phyloP scores from a whole-genome alignment of 805 yeast species.

The Sugiyamaella marilandica region DNA sequence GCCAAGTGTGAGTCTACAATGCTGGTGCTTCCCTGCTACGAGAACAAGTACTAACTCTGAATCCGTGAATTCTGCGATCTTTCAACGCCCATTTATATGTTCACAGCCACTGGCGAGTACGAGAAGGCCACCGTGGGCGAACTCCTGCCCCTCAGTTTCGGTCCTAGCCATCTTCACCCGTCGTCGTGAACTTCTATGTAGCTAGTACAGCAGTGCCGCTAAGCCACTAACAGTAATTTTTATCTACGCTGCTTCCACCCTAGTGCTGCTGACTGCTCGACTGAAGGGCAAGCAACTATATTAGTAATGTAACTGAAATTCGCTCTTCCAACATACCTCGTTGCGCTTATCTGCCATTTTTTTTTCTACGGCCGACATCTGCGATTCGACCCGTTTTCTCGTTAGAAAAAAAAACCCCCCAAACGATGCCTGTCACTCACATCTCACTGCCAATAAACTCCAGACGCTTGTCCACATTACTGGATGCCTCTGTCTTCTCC shows the following conservation, averaged over 20 bases:
- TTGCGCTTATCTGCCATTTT: constrained; percentile 57
- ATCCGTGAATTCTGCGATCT: constrained; percentile 68
- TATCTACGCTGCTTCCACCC: too few species aligned
- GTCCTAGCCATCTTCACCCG: constrained; percentile 58
- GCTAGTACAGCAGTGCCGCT: background rate
- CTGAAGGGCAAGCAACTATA: background rate
- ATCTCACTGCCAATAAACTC: constrained; percentile 84
- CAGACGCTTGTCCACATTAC: constrained; percentile 81
- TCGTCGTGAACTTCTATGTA: background rate
- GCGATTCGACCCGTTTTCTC: constrained; percentile 61
- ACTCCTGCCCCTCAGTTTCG: constrained; percentile 78
- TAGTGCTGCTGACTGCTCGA: background rate
- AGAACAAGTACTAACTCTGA: constrained; percentile 10
- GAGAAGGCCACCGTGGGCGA: constrained; percentile 50
- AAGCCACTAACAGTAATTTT: background rate
- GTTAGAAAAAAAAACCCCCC: background rate
- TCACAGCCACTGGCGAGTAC: constrained; percentile 37
- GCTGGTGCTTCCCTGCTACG: background rate
- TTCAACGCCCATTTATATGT: constrained; percentile 64
- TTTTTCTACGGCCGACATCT: constrained; percentile 52
- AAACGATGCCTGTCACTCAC: constrained; percentile 19
- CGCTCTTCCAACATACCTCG: constrained; percentile 28
- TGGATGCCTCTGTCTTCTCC: constrained; percentile 72
- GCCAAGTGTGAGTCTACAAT: constrained; percentile 52
- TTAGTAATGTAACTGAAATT: constrained; percentile 4